These are phyloP conservation scores for Furculomyces boomerangus DNA, from an alignment of 371 early-diverging fungal genomes.

Conservation along the genomic window DNA sequence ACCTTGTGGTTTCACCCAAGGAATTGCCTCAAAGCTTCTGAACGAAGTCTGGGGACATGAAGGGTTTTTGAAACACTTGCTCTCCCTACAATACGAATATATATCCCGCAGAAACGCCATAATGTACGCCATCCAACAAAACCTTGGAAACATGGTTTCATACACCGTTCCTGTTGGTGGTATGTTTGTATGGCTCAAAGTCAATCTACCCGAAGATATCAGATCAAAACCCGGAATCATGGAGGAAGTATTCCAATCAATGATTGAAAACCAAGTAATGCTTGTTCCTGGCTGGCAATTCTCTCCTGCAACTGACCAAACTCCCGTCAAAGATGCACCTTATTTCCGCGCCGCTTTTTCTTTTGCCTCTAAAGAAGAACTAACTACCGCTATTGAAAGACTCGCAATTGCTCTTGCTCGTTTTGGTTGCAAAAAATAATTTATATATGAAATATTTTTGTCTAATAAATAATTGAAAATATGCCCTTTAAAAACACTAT, in stretches of 20 bases:
- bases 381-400: conserved; percentile 11
- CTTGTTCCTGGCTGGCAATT: conserved; percentile 21
- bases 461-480: too few relatives aligned
- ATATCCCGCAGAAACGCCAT: conserved; percentile 29
- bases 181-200: conserved; percentile 50
- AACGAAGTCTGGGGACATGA: conserved; percentile 29
- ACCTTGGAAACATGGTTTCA: conserved; percentile 31
- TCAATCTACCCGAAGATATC: conserved; percentile 14
- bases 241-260: conserved; percentile 17
- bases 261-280: conserved; percentile 17
- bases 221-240: conserved; percentile 7
- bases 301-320: conserved; percentile 7
- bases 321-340: conserved; percentile 8
- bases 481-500: too few relatives aligned
- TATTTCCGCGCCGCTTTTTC: conserved; percentile 22
- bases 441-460: too few relatives aligned
- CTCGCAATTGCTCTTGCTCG: conserved; percentile 12
- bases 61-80: conserved; percentile 31
- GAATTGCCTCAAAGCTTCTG: conserved; percentile 29
- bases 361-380: conserved; percentile 10
- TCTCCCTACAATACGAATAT: conserved; percentile 27
- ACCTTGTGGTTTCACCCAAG: conserved; percentile 39
- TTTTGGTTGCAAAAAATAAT: conserved; percentile 6
- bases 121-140: conserved; percentile 20
- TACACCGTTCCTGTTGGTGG: conserved; percentile 35